Base-by-base conservation (phyloP, 108 stramenopile species). In the Aurantiochytrium sp. region DNA sequence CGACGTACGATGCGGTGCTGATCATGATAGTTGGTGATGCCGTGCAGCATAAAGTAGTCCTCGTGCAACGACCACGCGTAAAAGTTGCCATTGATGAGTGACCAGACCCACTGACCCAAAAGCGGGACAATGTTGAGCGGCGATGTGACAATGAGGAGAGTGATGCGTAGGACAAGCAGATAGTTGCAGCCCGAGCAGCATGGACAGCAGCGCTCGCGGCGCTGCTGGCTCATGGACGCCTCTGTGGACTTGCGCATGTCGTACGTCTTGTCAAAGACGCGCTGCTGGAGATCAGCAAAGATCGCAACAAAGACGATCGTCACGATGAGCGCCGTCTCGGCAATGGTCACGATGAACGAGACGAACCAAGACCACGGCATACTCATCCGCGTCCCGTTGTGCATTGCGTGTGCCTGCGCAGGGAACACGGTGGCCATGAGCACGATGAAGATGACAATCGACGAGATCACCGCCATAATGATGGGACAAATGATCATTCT, bases 241-340 rank as follows among this genome's bases (percentile, higher is more conserved):
- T 83, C 49, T 45, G 19, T 23, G 4, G 49, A 83, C 76, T 25
- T 83, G 49, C 51, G 45, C n/a, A 53, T 23, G n/a, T 83, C 76
- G 76, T 83, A 83, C n/a, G 51, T 53, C 51, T 83, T 83, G 76
- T 83, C 76, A 83, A 83, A 83, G 76, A 83, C 28, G 18, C 12
- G 12, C 23, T 83, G 76, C 51, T 83, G 76, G 14, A 83, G 51
- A 53, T 53, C 51, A 6, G 49, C 76, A 28, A 53, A 83, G 51
- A 83, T 53, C 16, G 51, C n/a, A 6, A 47, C 45, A 35, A 83
- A 53, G 49, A 83, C 23, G 4, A 83, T 83, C 2, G 51, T 23
- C n/a, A 28, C n/a, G 76, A 53, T 6, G 49, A 53, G 25, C n/a
- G 51, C 76, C 44, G 76, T 53, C 51, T 83, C 76, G 25, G 51